Percentiles rank a stretch among this genome's conserved stretches.
Conservation (phyloP, 2,329 filamentous ascomycete genomes). For the Botrytis fragariae region DNA sequence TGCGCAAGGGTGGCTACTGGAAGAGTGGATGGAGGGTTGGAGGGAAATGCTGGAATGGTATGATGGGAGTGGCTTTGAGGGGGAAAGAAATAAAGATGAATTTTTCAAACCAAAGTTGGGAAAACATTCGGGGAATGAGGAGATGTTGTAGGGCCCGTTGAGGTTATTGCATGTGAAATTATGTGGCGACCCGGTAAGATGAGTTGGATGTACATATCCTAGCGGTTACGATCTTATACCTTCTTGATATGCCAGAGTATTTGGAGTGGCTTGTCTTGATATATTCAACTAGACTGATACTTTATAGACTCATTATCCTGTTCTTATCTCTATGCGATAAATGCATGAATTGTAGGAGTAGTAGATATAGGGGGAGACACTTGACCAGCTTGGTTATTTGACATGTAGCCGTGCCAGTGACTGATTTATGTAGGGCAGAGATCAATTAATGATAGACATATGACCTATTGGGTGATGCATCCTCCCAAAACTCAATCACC, state of each 20-base stretch:
- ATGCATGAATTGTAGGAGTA: not conserved
- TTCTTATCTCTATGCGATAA: not conserved
- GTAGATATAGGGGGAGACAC: not conserved
- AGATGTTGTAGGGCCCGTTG: not conserved
- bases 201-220: not conserved
- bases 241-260: not conserved
- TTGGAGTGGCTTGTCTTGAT: not conserved
- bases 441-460: not conserved
- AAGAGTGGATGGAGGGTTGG: slow-evolving; percentile 15
- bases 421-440: too few species aligned
- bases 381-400: not conserved
- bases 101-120: slow-evolving; percentile 3
- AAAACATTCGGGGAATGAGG: not conserved
- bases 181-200: not conserved
- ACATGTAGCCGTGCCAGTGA: not conserved
- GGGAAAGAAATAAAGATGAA: slow-evolving; percentile 15
- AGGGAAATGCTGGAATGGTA: slow-evolving; percentile 13
- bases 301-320: not conserved
- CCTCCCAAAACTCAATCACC: not conserved
- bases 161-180: not conserved
- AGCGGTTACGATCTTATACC: not conserved
- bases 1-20: not conserved
- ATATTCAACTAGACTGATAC: too few species aligned
- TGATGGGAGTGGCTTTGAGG: not conserved
- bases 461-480: not conserved